Evolutionary conservation across 2,329 filamentous ascomycete genomes (phyloP).

Genomic region (Samsoniella hepiali): DNA sequence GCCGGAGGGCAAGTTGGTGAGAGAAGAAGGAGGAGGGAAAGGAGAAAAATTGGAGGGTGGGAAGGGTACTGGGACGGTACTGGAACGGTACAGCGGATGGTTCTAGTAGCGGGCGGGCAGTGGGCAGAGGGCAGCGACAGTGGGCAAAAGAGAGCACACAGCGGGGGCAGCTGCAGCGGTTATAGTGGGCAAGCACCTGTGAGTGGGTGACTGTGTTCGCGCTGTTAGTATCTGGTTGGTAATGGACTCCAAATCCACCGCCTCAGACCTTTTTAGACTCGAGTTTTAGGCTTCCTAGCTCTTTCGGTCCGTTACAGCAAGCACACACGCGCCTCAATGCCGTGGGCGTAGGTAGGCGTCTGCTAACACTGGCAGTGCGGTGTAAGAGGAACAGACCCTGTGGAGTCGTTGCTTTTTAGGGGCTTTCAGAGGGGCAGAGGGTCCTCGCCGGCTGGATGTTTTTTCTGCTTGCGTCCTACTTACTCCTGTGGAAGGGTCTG

Average conservation of each 20-base stretch:
- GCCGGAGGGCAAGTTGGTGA: slow-evolving; percentile 19
- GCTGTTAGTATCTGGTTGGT: no score
- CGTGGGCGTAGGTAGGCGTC: background rate
- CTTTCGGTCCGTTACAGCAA: background rate
- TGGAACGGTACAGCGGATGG: background rate
- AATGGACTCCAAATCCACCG: no score
- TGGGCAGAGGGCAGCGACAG: background rate
- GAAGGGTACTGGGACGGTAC: background rate
- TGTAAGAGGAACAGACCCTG: slow-evolving; percentile 7
- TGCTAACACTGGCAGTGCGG: background rate
- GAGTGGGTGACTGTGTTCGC: no score
- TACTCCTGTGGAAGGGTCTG: background rate
- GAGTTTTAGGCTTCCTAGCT: no score
- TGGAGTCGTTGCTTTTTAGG: slow-evolving; percentile 9
- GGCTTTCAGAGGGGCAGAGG: slow-evolving; percentile 7
- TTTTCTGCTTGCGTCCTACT: background rate
- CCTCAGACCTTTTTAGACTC: no score
- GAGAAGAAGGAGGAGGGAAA: slow-evolving; percentile 6
- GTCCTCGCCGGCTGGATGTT: background rate
- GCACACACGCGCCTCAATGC: background rate
- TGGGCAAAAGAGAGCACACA: background rate
- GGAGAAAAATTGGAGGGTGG: slow-evolving; percentile 2
- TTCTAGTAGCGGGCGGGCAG: background rate
- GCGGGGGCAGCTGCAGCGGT: background rate
- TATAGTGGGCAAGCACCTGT: background rate